These are phyloP conservation scores for Amylostereum chailletii DNA, from an alignment of 1,284 basidiomycete genomes.

Conservation along the genomic window DNA sequence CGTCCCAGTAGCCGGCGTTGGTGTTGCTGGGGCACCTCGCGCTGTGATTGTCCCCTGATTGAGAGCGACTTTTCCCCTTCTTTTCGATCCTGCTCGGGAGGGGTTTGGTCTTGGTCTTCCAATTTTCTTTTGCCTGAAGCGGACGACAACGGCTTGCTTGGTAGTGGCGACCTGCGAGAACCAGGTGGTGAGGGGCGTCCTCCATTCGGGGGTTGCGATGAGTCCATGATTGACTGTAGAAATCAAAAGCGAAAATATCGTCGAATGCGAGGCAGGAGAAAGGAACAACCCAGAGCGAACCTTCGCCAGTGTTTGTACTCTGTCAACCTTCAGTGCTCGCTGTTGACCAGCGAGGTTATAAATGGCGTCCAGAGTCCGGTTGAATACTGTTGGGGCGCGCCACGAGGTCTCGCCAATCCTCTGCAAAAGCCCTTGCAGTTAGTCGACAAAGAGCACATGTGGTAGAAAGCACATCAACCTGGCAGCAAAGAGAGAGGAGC, in stretches of 20 bases:
- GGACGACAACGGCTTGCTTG: slow-evolving; percentile 3
- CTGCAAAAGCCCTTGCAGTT: slow-evolving; percentile 24
- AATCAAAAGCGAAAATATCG: slow-evolving; percentile 32
- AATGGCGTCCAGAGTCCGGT: slow-evolving; percentile 30
- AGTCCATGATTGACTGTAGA: slow-evolving; percentile 38
- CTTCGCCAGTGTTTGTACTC: slow-evolving; percentile 48
- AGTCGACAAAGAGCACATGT: slow-evolving; percentile 6
- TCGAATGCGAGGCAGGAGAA: slow-evolving; percentile 34
- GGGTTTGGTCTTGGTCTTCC: slow-evolving; percentile 4
- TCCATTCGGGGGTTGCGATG: slow-evolving; percentile 11
- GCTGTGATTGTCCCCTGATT: slow-evolving; percentile 8
- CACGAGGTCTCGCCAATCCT: slow-evolving; percentile 35
- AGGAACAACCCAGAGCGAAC: slow-evolving; percentile 53
- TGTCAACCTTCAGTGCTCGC: slow-evolving; percentile 17
- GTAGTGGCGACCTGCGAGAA: slow-evolving; percentile 12
- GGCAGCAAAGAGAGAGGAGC: slow-evolving; percentile 22
- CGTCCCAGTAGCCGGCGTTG: no score
- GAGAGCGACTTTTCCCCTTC: not conserved
- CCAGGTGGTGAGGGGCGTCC: slow-evolving; percentile 11
- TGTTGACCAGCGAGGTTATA: slow-evolving; percentile 24
- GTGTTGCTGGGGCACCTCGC: not conserved
- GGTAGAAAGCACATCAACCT: slow-evolving; percentile 26
- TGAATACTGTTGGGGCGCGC: slow-evolving; percentile 35
- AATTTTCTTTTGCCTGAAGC: slow-evolving; percentile 9
- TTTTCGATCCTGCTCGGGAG: slow-evolving; percentile 2